Evolutionary conservation across 768 basidiomycete genomes (phyloP), one percentile per base, ranked within the genome.

Genomic region (Lactifluus hygrophoroides): DNA sequence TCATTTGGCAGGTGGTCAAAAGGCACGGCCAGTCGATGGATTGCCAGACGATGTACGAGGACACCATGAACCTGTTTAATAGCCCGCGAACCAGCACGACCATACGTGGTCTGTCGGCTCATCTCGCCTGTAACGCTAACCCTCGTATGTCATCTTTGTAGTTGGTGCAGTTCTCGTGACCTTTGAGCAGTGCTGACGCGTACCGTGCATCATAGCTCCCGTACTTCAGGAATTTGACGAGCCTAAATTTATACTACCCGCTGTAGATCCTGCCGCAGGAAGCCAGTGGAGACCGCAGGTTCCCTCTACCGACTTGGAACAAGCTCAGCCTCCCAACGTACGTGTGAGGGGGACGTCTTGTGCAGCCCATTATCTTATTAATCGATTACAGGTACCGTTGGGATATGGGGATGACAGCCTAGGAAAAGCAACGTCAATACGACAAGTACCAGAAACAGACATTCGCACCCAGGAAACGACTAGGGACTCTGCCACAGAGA

Each of bases 61-160:
- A 89, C 70, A 74, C 89, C 62, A 85, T 80, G 70, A 83, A 86
- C 72, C 81, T 81, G 4, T 69, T 90, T 62, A 80, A 84, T 28
- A 85, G 79, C 66, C 85, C 88, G 35, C 81, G 84, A 55, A 68
- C 84, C 34, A 79, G 86, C 34, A 86, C 85, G 34, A 76, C 80
- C 16, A 73, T 90, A 43, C 78, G 80, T 59, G 84, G 88, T 52
- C 80, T 88, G 73, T 82, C 86, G 9, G 85, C 88, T 23, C 73
- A 85, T 66, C 80, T 86, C 67, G 86, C 87, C 69, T 85, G 83
- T 71, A 69, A 76, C 54, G 70, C 80, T 60, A 79, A 84, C 48
- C 77, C 81, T 65, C 86, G 88, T 89, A 65, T 69, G 87, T 76
- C 37, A 44, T 30, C 17, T 13, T 11, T 3, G 28, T 34, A 6